A percentile compares a stretch with the other conserved stretches of the same genome.
phyloP scores from a whole-genome alignment of 768 basidiomycete species.

The Podaxis sp. region DNA sequence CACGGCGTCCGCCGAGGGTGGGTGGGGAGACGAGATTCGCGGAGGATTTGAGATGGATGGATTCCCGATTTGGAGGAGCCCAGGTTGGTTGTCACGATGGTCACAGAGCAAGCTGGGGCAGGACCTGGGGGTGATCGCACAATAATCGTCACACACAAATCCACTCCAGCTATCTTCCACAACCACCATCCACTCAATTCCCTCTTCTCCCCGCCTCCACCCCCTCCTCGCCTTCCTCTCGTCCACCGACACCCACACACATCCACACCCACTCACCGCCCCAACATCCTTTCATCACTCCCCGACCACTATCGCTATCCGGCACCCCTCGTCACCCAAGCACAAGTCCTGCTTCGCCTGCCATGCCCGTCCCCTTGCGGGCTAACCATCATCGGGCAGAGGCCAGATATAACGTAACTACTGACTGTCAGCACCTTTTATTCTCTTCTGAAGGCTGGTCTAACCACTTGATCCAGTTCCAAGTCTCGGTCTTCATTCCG shows the following conservation, averaged over 20 bases:
- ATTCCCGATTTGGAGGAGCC: neutral
- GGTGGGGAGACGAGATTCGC: constrained; percentile 3
- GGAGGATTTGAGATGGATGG: constrained; percentile 11
- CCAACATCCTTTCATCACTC: neutral
- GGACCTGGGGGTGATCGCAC: constrained; percentile 7
- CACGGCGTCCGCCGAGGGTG: neutral
- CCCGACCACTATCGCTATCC: neutral
- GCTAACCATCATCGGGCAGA: constrained; percentile 46
- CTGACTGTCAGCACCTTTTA: constrained; percentile 43
- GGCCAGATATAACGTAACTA: constrained; percentile 57
- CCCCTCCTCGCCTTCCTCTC: neutral
- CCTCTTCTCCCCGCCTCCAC: constrained; percentile 7
- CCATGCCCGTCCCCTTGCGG: constrained; percentile 52
- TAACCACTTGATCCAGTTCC: constrained; percentile 48
- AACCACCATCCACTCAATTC: constrained; percentile 18
- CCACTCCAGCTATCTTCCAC: constrained; percentile 17
- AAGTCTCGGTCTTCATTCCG: constrained; percentile 73
- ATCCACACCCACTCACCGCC: neutral
- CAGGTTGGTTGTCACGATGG: neutral
- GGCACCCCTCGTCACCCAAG: neutral
- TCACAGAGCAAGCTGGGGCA: neutral
- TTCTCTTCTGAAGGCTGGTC: constrained; percentile 7
- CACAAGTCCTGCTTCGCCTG: constrained; percentile 4
- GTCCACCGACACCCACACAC: neutral
- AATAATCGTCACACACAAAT: constrained; percentile 20